Evolutionary conservation across 495 filamentous ascomycete species (phyloP), one percentile per base, ranked within the genome.

Genomic region (Neurospora cerealis): DNA sequence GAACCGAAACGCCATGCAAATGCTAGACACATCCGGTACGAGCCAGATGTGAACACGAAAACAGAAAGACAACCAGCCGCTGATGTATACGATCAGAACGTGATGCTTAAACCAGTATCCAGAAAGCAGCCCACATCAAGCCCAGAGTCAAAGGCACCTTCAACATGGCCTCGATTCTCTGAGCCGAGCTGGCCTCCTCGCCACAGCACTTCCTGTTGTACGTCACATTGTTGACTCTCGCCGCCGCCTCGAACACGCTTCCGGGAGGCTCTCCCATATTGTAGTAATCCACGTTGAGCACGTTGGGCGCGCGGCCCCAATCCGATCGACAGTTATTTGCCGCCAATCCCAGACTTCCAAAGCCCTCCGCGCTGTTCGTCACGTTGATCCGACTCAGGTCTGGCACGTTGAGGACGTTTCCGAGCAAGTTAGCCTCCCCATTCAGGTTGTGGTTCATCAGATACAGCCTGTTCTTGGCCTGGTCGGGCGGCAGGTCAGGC

Each of bases 391-490:
- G 75, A 7, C 89, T 86, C 0, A 87, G 89, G 76, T 94, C 93
- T 4, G 95, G 94, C 72, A 97, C 90, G n/a, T 96, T 80, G 75
- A 96, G 79, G 48, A 81, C 84, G 17, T 85, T 72, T 6, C 89
- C 88, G 0, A 88, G 86, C 48, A 94, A 77, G 41, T 84, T 86
- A 40, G 96, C 83, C 75, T 94, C 87, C 62, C 91, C 82, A 79
- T 97, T 96, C 34, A 97, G 83, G 79, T 97, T 97, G 80, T 98
- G 95, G 76, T 98, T 98, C 73, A 93, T 93, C 83, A 97, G 90
- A 74, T 96, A 96, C 85, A 97, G 86, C 69, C 91, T 85, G 6
- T 87, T 84, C 73, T 83, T 80, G 1, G 88, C 88, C 36, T 89
- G 85, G 7, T 85, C 78, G 7, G 79, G 75, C 37, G 76, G 77